Base-by-base conservation (phyloP, 2,329 filamentous ascomycete species). In the Remersonia thermophila region DNA sequence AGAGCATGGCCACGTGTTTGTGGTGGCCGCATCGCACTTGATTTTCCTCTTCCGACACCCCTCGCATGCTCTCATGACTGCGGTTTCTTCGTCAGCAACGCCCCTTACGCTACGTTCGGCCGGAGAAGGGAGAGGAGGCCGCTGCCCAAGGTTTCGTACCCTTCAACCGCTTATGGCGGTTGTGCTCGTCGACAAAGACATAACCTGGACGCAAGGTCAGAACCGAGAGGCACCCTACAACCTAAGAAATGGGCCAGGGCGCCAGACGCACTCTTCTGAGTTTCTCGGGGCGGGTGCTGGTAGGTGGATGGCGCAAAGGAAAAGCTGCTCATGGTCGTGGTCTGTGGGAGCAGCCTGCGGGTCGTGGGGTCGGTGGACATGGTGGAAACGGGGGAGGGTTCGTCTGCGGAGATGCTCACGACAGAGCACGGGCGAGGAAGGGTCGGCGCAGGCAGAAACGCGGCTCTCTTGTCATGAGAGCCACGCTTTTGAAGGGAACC, bases 101-200 rank as follows among this genome's bases (percentile, higher is more conserved):
- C 25, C 25, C 25, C 26, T 30, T 12, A 13, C 20, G 9, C 7
- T 33, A 11, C 33, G 16, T 33, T 10, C 16, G 26, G 38, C 15
- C 28, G 35, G 23, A 43, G 30, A 10, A 16, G 20, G 5, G 5
- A 23, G 20, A 23, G 20, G 9, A 23, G 20, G 20, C 5, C 20
- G 5, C 5, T 9, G 9, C 5, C 5, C 9, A 6, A 9, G 20
- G 20, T 23, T 23, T 23, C 60, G 49, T 73, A 91, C 85, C 85
- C 71, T 96, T 96, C 45, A 96, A 66, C 51, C 89, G 77, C 63
- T 96, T 96, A 62, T 96, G 91, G 46, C 91, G 81, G 65, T 96
- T 96, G 61, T 96, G 91, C 60, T 96, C 89, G 60, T 96, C 89
- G 39, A 96, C 91, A 55, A 96, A 96, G 51, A 96, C 91, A 82